Conservation (phyloP, 805 yeast genomes). For the Teunomyces barrocoloradensis region DNA sequence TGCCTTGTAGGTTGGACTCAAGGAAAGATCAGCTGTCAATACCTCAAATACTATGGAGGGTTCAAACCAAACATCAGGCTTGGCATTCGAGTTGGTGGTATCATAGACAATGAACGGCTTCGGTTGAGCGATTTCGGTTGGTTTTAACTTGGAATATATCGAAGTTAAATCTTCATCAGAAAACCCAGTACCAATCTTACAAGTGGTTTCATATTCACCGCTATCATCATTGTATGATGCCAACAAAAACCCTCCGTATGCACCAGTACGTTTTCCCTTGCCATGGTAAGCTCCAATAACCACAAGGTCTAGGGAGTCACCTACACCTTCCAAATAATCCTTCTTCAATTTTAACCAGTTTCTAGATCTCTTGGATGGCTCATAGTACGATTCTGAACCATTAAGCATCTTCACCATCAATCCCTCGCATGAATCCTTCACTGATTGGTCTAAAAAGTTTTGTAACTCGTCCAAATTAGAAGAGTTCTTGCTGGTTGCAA, state of each 20-base stretch:
- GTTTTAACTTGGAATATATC: conserved; percentile 59
- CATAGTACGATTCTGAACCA: conserved; percentile 78
- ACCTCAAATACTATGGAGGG: conserved; percentile 85
- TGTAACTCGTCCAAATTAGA: conserved; percentile 74
- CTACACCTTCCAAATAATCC: conserved; percentile 92
- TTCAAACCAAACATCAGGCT: conserved; percentile 94
- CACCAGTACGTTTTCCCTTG: conserved; percentile 90
- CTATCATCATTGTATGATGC: conserved; percentile 89
- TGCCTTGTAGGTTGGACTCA: conserved; percentile 87
- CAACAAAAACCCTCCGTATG: conserved; percentile 89
- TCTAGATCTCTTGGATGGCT: conserved; percentile 91
- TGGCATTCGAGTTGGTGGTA: conserved; percentile 54
- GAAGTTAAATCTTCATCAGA: conserved; percentile 75
- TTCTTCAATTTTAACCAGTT: conserved; percentile 96
- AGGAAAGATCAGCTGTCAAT: conserved; percentile 83
- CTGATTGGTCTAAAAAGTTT: conserved; percentile 80
- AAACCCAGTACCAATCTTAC: conserved; percentile 97
- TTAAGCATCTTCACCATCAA: conserved; percentile 89
- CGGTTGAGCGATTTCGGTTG: conserved; percentile 63
- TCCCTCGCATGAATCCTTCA: conserved; percentile 90
- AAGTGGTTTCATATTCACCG: conserved; percentile 91
- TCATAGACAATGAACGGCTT: conserved; percentile 69
- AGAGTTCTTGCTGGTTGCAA: conserved; percentile 73
- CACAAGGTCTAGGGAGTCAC: conserved; percentile 90
- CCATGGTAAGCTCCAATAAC: conserved; percentile 95